phyloP scores from a whole-genome alignment of 2,329 filamentous ascomycete genomes.

The Aspergillus felis region DNA sequence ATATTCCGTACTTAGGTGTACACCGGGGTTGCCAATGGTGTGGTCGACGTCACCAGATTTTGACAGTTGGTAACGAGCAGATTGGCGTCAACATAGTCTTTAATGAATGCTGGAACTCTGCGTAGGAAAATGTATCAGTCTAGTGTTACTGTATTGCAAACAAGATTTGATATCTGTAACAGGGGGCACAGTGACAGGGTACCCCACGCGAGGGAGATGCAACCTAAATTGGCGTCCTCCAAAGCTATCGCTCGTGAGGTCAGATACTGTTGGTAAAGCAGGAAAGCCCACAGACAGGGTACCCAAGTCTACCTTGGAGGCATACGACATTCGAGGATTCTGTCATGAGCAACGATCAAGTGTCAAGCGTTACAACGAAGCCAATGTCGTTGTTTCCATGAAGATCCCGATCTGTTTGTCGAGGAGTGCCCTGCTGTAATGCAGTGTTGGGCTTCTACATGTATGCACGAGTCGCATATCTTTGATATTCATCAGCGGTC shows the following conservation, averaged over 20 bases:
- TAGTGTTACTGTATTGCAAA: neutral
- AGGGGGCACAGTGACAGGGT: neutral
- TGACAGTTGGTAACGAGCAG: slow-evolving; percentile 1
- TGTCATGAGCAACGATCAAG: neutral
- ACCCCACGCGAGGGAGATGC: neutral
- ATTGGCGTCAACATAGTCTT: too few relatives aligned
- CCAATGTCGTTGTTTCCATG: slow-evolving; percentile 10
- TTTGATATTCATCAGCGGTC: slow-evolving; percentile 11
- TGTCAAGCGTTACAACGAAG: neutral
- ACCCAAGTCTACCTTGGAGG: neutral
- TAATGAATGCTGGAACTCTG: neutral
- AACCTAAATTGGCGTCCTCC: neutral
- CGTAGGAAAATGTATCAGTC: neutral
- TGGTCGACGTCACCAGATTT: slow-evolving; percentile 19
- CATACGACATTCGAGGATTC: neutral
- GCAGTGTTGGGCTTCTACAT: slow-evolving; percentile 15
- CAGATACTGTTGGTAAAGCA: neutral
- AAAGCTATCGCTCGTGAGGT: neutral
- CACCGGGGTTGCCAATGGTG: neutral
- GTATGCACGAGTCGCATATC: slow-evolving; percentile 24
- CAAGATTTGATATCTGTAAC: neutral
- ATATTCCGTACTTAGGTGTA: neutral
- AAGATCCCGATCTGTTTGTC: slow-evolving; percentile 4
- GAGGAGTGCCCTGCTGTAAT: slow-evolving; percentile 2
- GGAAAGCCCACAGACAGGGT: neutral